Evolutionary conservation across 108 stramenopile genomes (phyloP), one percentile per base, ranked within the genome.

Genomic region (Nitzschia sp.): DNA sequence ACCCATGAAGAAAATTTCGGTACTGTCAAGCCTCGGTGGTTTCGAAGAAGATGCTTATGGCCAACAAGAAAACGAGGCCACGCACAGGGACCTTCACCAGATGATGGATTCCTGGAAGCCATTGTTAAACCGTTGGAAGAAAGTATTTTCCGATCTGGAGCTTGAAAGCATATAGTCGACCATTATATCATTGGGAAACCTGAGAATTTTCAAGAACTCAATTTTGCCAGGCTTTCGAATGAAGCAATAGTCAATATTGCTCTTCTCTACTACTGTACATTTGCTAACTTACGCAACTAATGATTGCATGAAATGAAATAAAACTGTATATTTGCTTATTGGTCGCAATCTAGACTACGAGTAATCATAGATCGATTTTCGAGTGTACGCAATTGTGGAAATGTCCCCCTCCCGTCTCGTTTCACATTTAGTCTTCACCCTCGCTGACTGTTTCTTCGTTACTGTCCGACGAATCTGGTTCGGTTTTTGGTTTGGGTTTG

Each of bases 21-120:
- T 83, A 21, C 62, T 83, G 3, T 70, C 82, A 22, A 69, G 64
- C 31, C 63, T 83, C 30, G 82, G 76, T 27, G 83, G 79, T 2
- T 59, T 70, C 30, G 70, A 64, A 2, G 22, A 48, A 41, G 77
- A 84, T 8, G 63, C 73, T n/a, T 53, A 78, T 8, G 62, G 53
- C 27, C 28, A 62, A 17, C 53, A 63, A 30, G 45, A 60, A 5
- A 68, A 84, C 17, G 21, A 46, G 35, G 72, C 65, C 23, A 73
- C 78, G 26, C 63, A 53, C 2, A 52, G 60, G 22, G 77, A 84
- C 58, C 35, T 84, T 3, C 68, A 68, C 19, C 6, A 31, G 25
- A 33, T 84, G 22, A 41, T 80, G 1, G 31, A 41, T 15, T 41
- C 48, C 0, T 78, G 71, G 79, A 58, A 78, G 36, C 83, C 83